Evolutionary conservation across 1,139 yeast genomes (phyloP), one percentile per base, ranked within the genome.

Genomic region (Pichia sp.): DNA sequence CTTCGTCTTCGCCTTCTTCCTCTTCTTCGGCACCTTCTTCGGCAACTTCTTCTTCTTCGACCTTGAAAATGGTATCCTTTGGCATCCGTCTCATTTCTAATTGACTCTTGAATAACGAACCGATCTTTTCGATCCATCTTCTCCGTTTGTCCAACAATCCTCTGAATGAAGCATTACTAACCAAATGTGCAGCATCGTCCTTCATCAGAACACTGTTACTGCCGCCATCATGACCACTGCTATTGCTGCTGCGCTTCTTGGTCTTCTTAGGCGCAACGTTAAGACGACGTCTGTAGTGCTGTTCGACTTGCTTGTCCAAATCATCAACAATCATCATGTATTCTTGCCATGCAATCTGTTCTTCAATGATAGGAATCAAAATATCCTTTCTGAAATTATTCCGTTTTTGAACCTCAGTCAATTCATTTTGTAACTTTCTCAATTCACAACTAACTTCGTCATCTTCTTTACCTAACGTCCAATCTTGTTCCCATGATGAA

Each of bases 291-390:
- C 86, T 71, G 62, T 90, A 93, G 12, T 96, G 93, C 66, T 89
- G 98, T 64, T 94, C 99, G 24, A 93, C 93, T 67, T 94, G 99
- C 63, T 91, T 93, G 65, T 94, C 97, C 57, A 94, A 73, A 62
- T 93, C 98, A 49, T 93, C 98, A 53, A 91, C 68, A 47, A 94
- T 90, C 14, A 94, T 86, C 48, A 83, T 73, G 63, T 89, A 94
- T 64, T 94, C 99, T 64, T 93, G 97, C 79, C 93, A 93, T 22
- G 98, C 97, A 59, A 94, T 75, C 59, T 88, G 96, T 52, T 87
- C 95, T 59, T 90, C 93, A n/a, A 91, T 76, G 0, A 85, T 59
- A 1, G 96, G 95, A 24, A 83, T 69, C 43, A 94, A 65, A 39
- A 72, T 70, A 54, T 79, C 76, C 62, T 87, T 87, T 52, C 91